These are phyloP conservation scores for Phytophthora kernoviae DNA, from an alignment of 352 stramenopile species.

Conservation along the genomic window DNA sequence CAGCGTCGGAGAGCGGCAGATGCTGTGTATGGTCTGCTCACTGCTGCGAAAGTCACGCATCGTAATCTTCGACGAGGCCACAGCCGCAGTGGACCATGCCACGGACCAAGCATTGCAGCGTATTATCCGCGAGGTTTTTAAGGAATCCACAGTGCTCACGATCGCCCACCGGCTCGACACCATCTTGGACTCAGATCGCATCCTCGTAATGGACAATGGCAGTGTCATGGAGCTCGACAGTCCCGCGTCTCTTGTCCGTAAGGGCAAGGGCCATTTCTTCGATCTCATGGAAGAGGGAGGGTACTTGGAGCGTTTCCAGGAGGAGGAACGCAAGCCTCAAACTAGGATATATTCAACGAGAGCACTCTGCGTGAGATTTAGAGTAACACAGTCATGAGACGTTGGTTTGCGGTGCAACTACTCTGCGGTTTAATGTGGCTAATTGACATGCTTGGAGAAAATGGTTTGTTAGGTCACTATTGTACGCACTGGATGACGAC, in stretches of 20 bases:
- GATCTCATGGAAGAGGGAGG: slow-evolving; percentile 53
- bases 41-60: slow-evolving; percentile 79
- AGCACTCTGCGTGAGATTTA: too few relatives aligned
- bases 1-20: slow-evolving; percentile 92
- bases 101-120: slow-evolving; percentile 69
- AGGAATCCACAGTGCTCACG: slow-evolving; percentile 91
- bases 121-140: slow-evolving; percentile 88
- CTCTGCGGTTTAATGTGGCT: too few relatives aligned
- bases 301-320: slow-evolving; percentile 41
- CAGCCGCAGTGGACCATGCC: slow-evolving; percentile 78
- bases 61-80: slow-evolving; percentile 87
- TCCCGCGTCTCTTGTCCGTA: slow-evolving; percentile 56
- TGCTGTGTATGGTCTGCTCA: slow-evolving; percentile 93
- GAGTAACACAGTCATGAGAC: too few relatives aligned
- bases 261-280: slow-evolving; percentile 51
- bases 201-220: slow-evolving; percentile 78
- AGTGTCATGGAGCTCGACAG: slow-evolving; percentile 83
- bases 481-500: too few relatives aligned
- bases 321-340: background rate
- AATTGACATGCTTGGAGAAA: too few relatives aligned
- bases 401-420: too few relatives aligned
- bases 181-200: slow-evolving; percentile 89
- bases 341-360: too few relatives aligned
- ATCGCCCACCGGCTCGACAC: slow-evolving; percentile 98
- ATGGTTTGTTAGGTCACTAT: too few relatives aligned